Percentiles rank a stretch among this genome's conserved stretches.
Conservation (phyloP, 2,329 filamentous ascomycete species). For the Zasmidium citrigriseum region DNA sequence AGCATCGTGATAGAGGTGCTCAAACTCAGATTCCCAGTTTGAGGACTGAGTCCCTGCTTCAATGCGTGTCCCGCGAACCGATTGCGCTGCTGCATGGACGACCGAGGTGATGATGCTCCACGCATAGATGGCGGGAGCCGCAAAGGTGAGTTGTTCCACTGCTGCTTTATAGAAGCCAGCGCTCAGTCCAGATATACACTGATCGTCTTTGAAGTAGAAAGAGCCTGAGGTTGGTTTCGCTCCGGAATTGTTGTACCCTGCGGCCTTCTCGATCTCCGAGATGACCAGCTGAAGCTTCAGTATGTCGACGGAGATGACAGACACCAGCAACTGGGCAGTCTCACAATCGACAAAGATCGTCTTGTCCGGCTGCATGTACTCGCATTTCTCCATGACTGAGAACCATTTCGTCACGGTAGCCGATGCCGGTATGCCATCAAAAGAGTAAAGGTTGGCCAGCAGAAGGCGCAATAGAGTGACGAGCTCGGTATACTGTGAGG, state of each 20-base stretch:
- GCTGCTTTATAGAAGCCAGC: constrained; percentile 66
- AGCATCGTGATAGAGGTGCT: constrained; percentile 39
- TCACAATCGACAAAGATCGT: constrained; percentile 32
- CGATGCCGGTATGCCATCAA: constrained; percentile 21
- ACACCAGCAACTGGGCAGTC: constrained; percentile 66
- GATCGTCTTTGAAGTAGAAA: constrained; percentile 67
- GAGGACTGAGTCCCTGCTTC: constrained; percentile 51
- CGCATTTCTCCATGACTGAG: constrained; percentile 65
- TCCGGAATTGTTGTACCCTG: constrained; percentile 8
- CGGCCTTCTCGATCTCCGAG: constrained; percentile 47
- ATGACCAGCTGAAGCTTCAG: constrained; percentile 67
- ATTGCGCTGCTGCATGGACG: constrained; percentile 53
- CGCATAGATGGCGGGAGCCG: constrained; percentile 73
- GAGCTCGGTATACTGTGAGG: constrained; percentile 67
- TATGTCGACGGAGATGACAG: constrained; percentile 70
- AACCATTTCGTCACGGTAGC: constrained; percentile 71
- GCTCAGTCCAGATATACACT: constrained; percentile 72
- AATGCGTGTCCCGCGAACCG: constrained; percentile 55
- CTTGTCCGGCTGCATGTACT: constrained; percentile 66
- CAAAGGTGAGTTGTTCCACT: constrained; percentile 58
- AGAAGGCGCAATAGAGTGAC: constrained; percentile 58
- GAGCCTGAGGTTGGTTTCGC: constrained; percentile 8
- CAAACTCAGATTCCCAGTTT: constrained; percentile 21
- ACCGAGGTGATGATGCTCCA: constrained; percentile 78
- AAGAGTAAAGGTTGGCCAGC: constrained; percentile 54